A percentile compares a stretch with the other conserved stretches of the same genome.
Evolutionary conservation across 2,329 filamentous ascomycete species (phyloP).

Genomic region (Aspergillus udagawae): DNA sequence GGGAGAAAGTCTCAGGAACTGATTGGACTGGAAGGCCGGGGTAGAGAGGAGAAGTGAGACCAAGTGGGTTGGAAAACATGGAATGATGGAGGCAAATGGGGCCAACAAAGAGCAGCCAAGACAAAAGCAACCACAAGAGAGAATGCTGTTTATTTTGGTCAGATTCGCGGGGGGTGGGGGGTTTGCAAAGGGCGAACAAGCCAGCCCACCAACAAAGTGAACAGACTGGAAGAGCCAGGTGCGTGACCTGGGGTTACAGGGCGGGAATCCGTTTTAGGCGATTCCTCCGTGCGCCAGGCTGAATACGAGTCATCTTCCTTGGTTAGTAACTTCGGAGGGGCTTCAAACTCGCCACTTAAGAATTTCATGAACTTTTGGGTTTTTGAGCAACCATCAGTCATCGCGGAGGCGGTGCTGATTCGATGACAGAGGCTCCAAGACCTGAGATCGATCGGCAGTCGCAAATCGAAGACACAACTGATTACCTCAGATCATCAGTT

Average conservation of each 20-base stretch:
- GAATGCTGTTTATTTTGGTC: background rate
- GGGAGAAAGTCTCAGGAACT: background rate
- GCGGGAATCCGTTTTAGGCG: background rate
- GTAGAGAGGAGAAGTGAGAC: constrained; percentile 4
- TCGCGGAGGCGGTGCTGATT: background rate
- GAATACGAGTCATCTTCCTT: background rate
- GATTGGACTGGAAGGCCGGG: constrained; percentile 6
- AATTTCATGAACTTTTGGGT: background rate
- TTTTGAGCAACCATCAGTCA: background rate
- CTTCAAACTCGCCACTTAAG: background rate
- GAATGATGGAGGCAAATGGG: background rate
- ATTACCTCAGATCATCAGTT: background rate
- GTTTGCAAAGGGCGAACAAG: background rate
- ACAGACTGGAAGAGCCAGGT: too few relatives aligned
- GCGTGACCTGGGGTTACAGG: background rate
- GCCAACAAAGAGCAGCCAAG: background rate
- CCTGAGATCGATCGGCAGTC: constrained; percentile 1
- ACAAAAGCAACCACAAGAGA: background rate
- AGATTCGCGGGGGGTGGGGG: background rate
- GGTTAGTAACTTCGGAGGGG: background rate
- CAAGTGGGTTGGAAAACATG: background rate
- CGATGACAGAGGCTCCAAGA: background rate
- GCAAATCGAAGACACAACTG: background rate
- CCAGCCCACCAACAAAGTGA: background rate
- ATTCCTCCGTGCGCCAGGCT: background rate